phyloP scores from a whole-genome alignment of 352 stramenopile species.

The Pythium rhizo-oryzae region DNA sequence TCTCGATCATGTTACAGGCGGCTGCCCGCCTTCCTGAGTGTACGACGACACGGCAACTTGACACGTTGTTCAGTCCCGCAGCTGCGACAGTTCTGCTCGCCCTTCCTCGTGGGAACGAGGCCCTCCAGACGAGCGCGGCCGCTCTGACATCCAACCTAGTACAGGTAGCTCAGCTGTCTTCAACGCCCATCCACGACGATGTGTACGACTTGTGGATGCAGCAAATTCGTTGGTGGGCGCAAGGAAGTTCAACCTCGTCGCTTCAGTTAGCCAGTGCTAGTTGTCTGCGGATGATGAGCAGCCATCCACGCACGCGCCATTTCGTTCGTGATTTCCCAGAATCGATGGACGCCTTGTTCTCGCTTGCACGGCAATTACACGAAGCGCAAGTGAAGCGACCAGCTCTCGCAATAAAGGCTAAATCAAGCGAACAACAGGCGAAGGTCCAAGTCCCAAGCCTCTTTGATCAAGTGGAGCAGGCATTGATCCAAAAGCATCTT shows the following conservation, averaged over 20 bases:
- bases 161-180: slow-evolving; percentile 42
- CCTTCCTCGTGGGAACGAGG: slow-evolving; percentile 36
- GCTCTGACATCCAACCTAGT: slow-evolving; percentile 49
- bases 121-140: slow-evolving; percentile 53
- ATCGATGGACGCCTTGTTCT: slow-evolving; percentile 58
- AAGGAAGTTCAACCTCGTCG: not conserved
- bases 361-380: slow-evolving; percentile 50
- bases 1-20: slow-evolving; percentile 34
- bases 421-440: not conserved
- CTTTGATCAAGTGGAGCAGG: slow-evolving; percentile 22
- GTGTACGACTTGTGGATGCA: slow-evolving; percentile 72
- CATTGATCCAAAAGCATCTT: slow-evolving; percentile 38
- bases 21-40: slow-evolving; percentile 29
- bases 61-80: slow-evolving; percentile 38
- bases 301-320: slow-evolving; percentile 47
- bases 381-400: slow-evolving; percentile 28
- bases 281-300: slow-evolving; percentile 59
- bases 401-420: not conserved
- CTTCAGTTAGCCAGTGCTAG: slow-evolving; percentile 48
- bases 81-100: slow-evolving; percentile 44
- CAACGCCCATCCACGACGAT: slow-evolving; percentile 33
- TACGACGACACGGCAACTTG: slow-evolving; percentile 28
- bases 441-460: slow-evolving; percentile 12
- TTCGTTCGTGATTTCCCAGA: slow-evolving; percentile 51
- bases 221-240: slow-evolving; percentile 51